A percentile compares a stretch with the other conserved stretches of the same genome.
Conservation (phyloP, 177 flowering plant species). For the Vitis hybrid region DNA sequence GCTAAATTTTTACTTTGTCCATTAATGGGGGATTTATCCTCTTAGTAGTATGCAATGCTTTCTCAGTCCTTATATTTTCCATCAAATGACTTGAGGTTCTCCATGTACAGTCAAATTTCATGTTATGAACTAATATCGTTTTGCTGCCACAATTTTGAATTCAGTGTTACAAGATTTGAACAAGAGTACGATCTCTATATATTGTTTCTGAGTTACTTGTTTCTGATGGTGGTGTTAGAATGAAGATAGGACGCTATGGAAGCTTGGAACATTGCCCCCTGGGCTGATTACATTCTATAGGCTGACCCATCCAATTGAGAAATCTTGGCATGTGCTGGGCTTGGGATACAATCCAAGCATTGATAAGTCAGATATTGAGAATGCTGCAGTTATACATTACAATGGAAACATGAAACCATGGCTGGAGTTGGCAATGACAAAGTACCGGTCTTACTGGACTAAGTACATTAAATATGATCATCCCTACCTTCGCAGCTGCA, state of each 20-base stretch:
- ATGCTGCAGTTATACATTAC: conserved; percentile 88
- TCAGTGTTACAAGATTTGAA: too few relatives aligned
- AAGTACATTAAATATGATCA: conserved; percentile 84
- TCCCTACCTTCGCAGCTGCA: conserved; percentile 76
- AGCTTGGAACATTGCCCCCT: conserved; percentile 95
- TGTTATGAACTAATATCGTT: too few relatives aligned
- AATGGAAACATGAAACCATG: conserved; percentile 99
- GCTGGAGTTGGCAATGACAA: conserved; percentile 93
- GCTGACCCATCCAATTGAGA: conserved; percentile 80
- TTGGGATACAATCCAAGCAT: conserved; percentile 93
- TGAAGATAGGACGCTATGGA: conserved; percentile 92
- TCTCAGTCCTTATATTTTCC: too few relatives aligned
- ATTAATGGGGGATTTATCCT: too few relatives aligned
- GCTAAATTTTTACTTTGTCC: too few relatives aligned
- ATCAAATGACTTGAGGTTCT: too few relatives aligned
- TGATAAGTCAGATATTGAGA: conserved; percentile 70
- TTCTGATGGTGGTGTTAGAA: conserved; percentile 44
- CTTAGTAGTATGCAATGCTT: too few relatives aligned
- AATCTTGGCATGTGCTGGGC: conserved; percentile 97
- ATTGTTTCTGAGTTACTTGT: not conserved
- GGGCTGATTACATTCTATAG: conserved; percentile 93
- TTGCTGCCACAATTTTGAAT: too few relatives aligned
- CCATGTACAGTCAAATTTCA: too few relatives aligned
- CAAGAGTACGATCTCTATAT: not conserved
- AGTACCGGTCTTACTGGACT: conserved; percentile 89